These are phyloP conservation scores for Paecilomyces sp. DNA, from an alignment of 2,329 filamentous ascomycete genomes.

Conservation along the genomic window DNA sequence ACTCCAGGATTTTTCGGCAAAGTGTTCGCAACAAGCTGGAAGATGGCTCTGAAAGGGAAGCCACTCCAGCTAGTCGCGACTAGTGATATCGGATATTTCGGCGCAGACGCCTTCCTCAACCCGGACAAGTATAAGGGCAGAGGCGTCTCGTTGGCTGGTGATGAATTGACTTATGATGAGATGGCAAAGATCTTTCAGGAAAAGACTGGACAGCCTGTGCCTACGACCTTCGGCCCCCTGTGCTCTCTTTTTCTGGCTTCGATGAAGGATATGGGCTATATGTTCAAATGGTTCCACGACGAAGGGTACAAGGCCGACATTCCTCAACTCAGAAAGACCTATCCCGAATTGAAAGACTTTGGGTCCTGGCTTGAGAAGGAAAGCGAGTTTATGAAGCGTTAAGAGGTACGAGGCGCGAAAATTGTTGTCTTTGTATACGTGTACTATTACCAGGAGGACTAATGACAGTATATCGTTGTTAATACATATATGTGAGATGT, in stretches of 20 bases:
- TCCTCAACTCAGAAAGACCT: constrained; percentile 29
- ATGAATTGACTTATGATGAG: constrained; percentile 43
- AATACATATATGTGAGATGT: not conserved
- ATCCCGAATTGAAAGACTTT: constrained; percentile 43
- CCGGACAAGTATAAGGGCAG: constrained; percentile 38
- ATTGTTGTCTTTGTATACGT: not conserved
- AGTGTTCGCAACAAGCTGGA: constrained; percentile 39
- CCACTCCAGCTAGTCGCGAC: constrained; percentile 36
- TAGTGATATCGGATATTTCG: constrained; percentile 48
- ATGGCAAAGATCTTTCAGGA: constrained; percentile 40
- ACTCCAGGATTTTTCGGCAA: constrained; percentile 41
- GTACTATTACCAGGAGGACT: not conserved
- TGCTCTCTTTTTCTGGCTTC: constrained; percentile 32
- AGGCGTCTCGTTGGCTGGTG: constrained; percentile 45
- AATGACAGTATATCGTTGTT: not conserved
- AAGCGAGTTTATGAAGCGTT: constrained; percentile 29
- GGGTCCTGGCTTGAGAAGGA: constrained; percentile 42
- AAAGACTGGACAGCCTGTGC: constrained; percentile 38
- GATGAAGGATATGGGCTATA: constrained; percentile 38
- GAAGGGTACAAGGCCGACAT: constrained; percentile 44
- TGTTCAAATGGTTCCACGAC: constrained; percentile 47
- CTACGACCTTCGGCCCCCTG: constrained; percentile 35
- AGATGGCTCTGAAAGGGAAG: constrained; percentile 34
- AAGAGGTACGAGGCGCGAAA: not conserved
- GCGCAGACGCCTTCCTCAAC: constrained; percentile 41